Conservation (phyloP, 1,139 yeast genomes). For the Kluyveromyces sp. region DNA sequence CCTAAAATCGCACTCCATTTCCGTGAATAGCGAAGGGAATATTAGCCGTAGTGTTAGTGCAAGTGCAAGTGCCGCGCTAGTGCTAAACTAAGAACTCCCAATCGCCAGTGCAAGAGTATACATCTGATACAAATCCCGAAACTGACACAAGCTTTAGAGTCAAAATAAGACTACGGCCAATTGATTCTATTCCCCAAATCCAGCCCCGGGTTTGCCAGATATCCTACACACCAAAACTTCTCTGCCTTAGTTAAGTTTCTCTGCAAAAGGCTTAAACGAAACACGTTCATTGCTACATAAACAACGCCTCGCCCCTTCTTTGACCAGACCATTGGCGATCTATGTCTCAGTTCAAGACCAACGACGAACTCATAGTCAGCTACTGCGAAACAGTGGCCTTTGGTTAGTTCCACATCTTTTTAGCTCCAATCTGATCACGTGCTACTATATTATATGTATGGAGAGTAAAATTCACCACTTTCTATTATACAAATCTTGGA, state of each 20-base stretch:
- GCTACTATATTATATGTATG: not conserved
- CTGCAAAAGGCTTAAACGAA: conserved; percentile 16
- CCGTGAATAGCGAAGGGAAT: too few species aligned
- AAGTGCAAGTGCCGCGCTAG: too few species aligned
- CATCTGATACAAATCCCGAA: too few species aligned
- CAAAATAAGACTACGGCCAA: conserved; percentile 26
- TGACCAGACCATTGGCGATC: conserved; percentile 26
- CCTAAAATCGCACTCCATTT: too few species aligned
- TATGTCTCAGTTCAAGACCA: conserved; percentile 27
- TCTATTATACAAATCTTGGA: not conserved
- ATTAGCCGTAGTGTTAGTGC: too few species aligned
- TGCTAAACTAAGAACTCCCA: too few species aligned
- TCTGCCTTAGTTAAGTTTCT: conserved; percentile 22
- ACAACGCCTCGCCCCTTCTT: conserved; percentile 30
- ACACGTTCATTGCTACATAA: conserved; percentile 26
- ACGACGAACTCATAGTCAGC: conserved; percentile 27
- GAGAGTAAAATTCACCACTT: not conserved
- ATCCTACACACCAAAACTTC: conserved; percentile 23
- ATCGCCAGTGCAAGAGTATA: too few species aligned
- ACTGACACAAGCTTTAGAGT: conserved; percentile 11
- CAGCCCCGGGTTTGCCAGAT: conserved; percentile 24
- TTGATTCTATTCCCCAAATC: conserved; percentile 25
- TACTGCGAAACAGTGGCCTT: conserved; percentile 30
- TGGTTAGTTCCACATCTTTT: conserved; percentile 15
- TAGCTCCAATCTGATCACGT: not conserved